Percentiles rank a stretch among this genome's conserved stretches.
Evolutionary conservation across 106 monocot species (phyloP).

Genomic region (Dendrobium chrysotoxum): DNA sequence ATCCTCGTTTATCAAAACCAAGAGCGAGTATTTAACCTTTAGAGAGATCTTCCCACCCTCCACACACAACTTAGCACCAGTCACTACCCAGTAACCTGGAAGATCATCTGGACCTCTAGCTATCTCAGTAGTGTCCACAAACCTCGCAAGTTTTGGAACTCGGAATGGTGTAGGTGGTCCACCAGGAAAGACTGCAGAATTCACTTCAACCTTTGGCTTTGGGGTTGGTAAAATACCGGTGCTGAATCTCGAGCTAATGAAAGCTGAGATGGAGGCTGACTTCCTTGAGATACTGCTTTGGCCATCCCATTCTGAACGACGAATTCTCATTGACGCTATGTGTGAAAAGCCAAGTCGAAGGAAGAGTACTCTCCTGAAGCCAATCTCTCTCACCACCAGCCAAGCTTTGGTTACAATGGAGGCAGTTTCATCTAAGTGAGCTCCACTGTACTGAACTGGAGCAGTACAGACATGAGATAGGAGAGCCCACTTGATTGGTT

Average conservation of each 20-base stretch:
- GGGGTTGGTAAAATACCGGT: slow-evolving; percentile 11
- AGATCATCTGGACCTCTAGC: slow-evolving; percentile 54
- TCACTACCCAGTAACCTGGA: slow-evolving; percentile 83
- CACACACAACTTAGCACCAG: slow-evolving; percentile 61
- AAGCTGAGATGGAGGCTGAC: slow-evolving; percentile 35
- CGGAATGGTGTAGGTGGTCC: slow-evolving; percentile 53
- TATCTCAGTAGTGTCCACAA: slow-evolving; percentile 51
- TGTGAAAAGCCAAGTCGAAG: slow-evolving; percentile 75
- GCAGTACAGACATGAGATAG: slow-evolving; percentile 68
- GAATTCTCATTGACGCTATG: slow-evolving; percentile 47
- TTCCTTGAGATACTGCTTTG: slow-evolving; percentile 18
- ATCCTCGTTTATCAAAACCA: slow-evolving; percentile 26
- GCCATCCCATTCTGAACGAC: slow-evolving; percentile 70
- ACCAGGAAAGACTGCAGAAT: slow-evolving; percentile 57
- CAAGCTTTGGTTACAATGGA: slow-evolving; percentile 65
- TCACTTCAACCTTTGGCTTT: slow-evolving; percentile 44
- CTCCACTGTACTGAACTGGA: slow-evolving; percentile 43
- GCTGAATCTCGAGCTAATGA: slow-evolving; percentile 31
- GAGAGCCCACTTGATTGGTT: slow-evolving; percentile 50
- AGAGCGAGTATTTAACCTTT: slow-evolving; percentile 64
- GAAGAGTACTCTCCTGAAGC: slow-evolving; percentile 62
- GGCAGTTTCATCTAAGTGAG: slow-evolving; percentile 40
- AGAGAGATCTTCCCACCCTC: slow-evolving; percentile 55
- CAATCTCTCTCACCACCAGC: slow-evolving; percentile 53
- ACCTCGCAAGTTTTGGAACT: slow-evolving; percentile 32